Base-by-base conservation (phyloP, 1,284 basidiomycete species). In the Tylopilus sp. region DNA sequence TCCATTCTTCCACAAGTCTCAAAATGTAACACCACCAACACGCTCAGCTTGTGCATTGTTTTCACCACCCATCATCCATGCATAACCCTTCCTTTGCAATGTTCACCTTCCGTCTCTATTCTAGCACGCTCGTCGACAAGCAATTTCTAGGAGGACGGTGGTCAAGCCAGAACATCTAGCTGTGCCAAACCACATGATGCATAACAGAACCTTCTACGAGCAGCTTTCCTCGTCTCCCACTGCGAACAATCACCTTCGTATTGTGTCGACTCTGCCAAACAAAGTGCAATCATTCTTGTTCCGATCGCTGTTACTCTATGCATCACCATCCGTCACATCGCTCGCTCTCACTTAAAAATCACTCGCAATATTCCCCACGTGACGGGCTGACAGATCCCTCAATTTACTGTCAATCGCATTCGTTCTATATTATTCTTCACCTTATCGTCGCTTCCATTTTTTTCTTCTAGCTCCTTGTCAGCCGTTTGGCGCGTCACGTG, bases 11-110 rank as follows among this genome's bases (percentile, higher is more conserved):
- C 42, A 49, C 52, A 69, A 67, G 65, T 71, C 72, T 69, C 79
- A 87, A 88, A 88, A 86, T 88, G 85, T 88, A 88, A 76, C 76
- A 87, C 67, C 68, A 74, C 67, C 77, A 78, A 78, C 80, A 74
- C 67, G 66, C 71, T 74, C 74, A 73, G 71, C 65, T 76, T 73
- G 73, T 71, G 68, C 73, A 76, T 62, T 76, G 74, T 82, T 74
- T 76, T 74, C 73, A 77, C 77, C 80, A 78, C 68, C 58, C 78
- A 75, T 81, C 81, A 81, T 76, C 76, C 85, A 86, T 85, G 81
- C 85, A 86, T 82, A 66, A 74, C 74, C 75, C 79, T 77, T 80
- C 80, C 46, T 74, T 78, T 77, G 73, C 81, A 82, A 74, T 73
- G 71, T 70, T 76, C 70, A 76, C 72, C 63, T 69, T 71, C 63